Percentiles rank a stretch among this genome's conserved stretches.
Evolutionary conservation across 176 grass and related monocot species (phyloP).

Genomic region (Puya raimondii): DNA sequence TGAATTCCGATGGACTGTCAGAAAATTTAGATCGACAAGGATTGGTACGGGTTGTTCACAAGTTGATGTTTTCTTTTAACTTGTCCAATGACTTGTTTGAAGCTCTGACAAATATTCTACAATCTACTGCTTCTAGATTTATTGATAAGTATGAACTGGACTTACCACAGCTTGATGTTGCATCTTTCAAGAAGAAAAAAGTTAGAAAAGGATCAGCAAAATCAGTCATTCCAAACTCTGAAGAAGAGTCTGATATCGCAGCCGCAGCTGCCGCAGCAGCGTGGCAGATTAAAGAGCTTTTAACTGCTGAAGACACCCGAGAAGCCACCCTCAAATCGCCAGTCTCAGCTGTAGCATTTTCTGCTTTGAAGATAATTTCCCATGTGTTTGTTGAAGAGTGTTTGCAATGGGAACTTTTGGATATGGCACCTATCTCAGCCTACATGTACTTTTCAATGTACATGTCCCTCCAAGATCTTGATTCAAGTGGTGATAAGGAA

Average conservation of each 20-base stretch:
- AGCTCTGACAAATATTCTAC: constrained; percentile 54
- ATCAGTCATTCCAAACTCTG: constrained; percentile 14
- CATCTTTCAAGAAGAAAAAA: constrained; percentile 48
- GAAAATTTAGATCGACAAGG: constrained; percentile 46
- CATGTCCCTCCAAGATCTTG: constrained; percentile 42
- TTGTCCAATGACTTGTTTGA: constrained; percentile 73
- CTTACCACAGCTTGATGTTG: constrained; percentile 23
- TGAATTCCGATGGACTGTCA: constrained; percentile 39
- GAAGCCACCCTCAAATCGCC: constrained; percentile 53
- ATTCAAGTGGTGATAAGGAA: constrained; percentile 15
- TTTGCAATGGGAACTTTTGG: constrained; percentile 47
- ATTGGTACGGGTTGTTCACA: constrained; percentile 43
- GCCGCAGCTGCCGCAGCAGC: constrained; percentile 39
- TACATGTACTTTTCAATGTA: constrained; percentile 55
- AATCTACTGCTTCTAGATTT: constrained; percentile 46
- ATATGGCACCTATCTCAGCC: constrained; percentile 39
- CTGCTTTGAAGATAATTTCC: constrained; percentile 58
- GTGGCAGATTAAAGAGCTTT: constrained; percentile 75
- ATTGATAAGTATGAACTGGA: constrained; percentile 32
- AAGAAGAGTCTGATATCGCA: constrained; percentile 46
- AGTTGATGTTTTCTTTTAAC: constrained; percentile 47
- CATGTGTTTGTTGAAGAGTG: constrained; percentile 56
- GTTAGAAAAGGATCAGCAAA: constrained; percentile 48
- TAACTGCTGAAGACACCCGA: constrained; percentile 43
- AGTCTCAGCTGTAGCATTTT: constrained; percentile 43